Evolutionary conservation across 208 protist genomes (phyloP).

Genomic region (Leishmania gerbilli): DNA sequence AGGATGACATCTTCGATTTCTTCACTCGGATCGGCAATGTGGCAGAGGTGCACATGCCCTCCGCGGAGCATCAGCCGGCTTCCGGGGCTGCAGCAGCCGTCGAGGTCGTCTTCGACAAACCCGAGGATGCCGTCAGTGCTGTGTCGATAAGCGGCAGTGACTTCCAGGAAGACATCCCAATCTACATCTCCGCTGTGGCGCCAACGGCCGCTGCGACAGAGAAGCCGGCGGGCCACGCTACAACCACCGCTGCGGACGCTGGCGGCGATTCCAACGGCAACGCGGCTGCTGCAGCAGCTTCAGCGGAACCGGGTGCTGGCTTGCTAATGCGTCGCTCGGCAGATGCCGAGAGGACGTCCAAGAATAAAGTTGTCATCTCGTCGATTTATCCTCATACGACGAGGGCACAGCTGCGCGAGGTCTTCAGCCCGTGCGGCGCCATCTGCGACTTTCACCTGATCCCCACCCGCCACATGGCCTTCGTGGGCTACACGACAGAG

Average conservation of each 20-base stretch:
- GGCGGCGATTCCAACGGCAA: background rate
- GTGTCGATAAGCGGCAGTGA: slow-evolving; percentile 44
- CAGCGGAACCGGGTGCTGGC: background rate
- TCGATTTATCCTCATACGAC: slow-evolving; percentile 36
- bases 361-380: slow-evolving; percentile 46
- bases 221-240: slow-evolving; percentile 12
- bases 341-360: slow-evolving; percentile 1
- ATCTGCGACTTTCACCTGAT: slow-evolving; percentile 55
- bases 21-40: slow-evolving; percentile 69
- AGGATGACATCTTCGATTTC: slow-evolving; percentile 68
- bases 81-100: slow-evolving; percentile 1
- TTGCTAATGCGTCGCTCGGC: slow-evolving; percentile 6
- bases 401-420: slow-evolving; percentile 35
- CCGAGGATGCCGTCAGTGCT: slow-evolving; percentile 28
- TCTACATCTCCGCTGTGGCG: slow-evolving; percentile 30
- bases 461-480: slow-evolving; percentile 40
- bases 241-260: background rate
- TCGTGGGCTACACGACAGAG: slow-evolving; percentile 48
- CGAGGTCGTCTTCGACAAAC: slow-evolving; percentile 30
- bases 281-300: background rate
- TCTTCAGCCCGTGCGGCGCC: slow-evolving; percentile 51
- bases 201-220: slow-evolving; percentile 9
- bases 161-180: slow-evolving; percentile 28
- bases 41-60: slow-evolving; percentile 37
- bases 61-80: background rate